phyloP scores from a whole-genome alignment of 345 rosid species.

The Kandelia obovata region DNA sequence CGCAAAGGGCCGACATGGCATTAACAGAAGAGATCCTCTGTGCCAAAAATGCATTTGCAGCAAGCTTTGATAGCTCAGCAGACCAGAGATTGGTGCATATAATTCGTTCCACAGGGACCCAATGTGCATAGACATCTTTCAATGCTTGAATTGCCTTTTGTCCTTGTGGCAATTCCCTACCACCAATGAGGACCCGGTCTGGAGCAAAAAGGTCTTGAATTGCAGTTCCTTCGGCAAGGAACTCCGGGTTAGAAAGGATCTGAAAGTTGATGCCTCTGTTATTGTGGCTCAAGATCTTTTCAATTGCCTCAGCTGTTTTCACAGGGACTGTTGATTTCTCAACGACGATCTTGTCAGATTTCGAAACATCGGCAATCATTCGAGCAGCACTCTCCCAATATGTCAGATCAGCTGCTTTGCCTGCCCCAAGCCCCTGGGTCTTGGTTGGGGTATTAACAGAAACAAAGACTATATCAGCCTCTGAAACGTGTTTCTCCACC shows the following conservation, averaged over 20 bases:
- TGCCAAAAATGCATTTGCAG: slow-evolving; percentile 31
- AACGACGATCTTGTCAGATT: slow-evolving; percentile 29
- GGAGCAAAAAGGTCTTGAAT: slow-evolving; percentile 29
- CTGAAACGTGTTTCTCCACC: slow-evolving; percentile 14
- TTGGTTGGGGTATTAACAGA: slow-evolving; percentile 31
- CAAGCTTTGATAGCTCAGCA: slow-evolving; percentile 31
- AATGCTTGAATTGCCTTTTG: slow-evolving; percentile 21
- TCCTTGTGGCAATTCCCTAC: slow-evolving; percentile 27
- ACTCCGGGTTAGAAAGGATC: slow-evolving; percentile 20
- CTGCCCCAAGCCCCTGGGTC: slow-evolving; percentile 32
- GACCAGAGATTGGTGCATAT: slow-evolving; percentile 35
- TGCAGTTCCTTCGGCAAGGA: slow-evolving; percentile 35
- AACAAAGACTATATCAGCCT: too few species aligned
- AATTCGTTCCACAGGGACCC: slow-evolving; percentile 29
- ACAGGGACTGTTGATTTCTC: slow-evolving; percentile 21
- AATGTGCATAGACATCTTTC: slow-evolving; percentile 30
- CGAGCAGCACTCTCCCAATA: slow-evolving; percentile 36
- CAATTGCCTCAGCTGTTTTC: slow-evolving; percentile 23
- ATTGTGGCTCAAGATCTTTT: slow-evolving; percentile 28
- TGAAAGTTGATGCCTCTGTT: slow-evolving; percentile 24
- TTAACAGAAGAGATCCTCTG: too few species aligned
- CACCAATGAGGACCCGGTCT: slow-evolving; percentile 33
- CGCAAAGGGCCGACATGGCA: too few species aligned
- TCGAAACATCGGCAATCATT: slow-evolving; percentile 33
- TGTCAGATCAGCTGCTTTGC: slow-evolving; percentile 31